phyloP scores from a whole-genome alignment of 345 rosid species.

The Syzygium grande region DNA sequence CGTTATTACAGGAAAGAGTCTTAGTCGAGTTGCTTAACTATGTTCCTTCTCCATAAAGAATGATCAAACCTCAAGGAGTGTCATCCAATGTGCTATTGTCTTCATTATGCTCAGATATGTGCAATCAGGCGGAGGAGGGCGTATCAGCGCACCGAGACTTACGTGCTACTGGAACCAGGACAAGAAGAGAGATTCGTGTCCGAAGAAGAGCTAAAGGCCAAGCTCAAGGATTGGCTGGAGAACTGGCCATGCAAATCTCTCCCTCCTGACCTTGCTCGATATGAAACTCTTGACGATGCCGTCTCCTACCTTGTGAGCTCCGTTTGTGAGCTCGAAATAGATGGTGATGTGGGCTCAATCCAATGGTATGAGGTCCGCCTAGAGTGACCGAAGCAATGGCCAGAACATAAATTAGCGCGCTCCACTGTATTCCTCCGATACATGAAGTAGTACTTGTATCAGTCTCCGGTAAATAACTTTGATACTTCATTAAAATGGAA shows the following conservation, averaged over 20 bases:
- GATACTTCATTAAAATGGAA: neutral
- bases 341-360: conserved; percentile 71
- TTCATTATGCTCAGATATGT: conserved; percentile 12
- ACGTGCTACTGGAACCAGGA: conserved; percentile 74
- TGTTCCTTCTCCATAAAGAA: neutral
- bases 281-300: conserved; percentile 52
- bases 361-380: conserved; percentile 86
- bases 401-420: neutral
- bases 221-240: conserved; percentile 56
- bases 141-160: conserved; percentile 50
- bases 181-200: conserved; percentile 72
- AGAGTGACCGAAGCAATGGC: conserved; percentile 29
- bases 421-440: neutral
- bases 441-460: neutral
- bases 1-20: neutral
- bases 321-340: conserved; percentile 75
- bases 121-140: conserved; percentile 59
- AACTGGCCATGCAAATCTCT: conserved; percentile 60
- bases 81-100: neutral
- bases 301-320: conserved; percentile 57
- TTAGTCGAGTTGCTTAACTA: neutral
- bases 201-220: conserved; percentile 62
- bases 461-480: neutral
- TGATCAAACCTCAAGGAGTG: neutral
- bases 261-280: conserved; percentile 80